phyloP scores from a whole-genome alignment of 2,329 filamentous ascomycete genomes.

The Monascus ruber region DNA sequence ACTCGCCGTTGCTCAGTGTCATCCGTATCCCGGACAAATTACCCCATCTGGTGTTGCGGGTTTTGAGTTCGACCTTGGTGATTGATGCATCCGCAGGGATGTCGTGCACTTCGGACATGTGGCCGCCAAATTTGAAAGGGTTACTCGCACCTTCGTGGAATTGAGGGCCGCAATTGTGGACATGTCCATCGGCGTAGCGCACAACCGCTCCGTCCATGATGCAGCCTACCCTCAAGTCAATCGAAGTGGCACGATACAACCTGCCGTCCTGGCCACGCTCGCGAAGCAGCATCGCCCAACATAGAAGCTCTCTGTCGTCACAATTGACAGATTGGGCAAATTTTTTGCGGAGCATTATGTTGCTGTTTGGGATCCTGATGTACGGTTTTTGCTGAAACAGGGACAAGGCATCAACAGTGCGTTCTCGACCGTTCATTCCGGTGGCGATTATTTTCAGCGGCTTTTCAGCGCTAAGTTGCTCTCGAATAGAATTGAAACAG shows the following conservation, averaged over 20 bases:
- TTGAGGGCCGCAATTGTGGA: conserved; percentile 32
- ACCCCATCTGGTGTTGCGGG: conserved; percentile 1
- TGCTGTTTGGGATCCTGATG: no score
- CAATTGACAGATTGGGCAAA: no score
- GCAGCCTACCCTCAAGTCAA: conserved; percentile 37
- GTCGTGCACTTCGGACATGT: conserved; percentile 16
- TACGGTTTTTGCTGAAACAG: no score
- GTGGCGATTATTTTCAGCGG: no score
- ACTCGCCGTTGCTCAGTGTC: conserved; percentile 14
- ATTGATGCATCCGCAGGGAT: conserved; percentile 19
- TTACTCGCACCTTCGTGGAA: background rate
- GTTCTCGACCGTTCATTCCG: no score
- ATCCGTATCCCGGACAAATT: conserved; percentile 7
- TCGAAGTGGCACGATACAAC: conserved; percentile 26
- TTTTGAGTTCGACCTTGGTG: conserved; percentile 17
- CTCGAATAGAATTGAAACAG: no score
- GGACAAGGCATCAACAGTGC: no score
- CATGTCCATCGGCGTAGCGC: conserved; percentile 34
- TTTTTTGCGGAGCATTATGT: no score
- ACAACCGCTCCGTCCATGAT: conserved; percentile 37
- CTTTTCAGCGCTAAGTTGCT: no score
- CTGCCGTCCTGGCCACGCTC: conserved; percentile 1
- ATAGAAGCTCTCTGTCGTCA: background rate
- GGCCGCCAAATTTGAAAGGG: conserved; percentile 5
- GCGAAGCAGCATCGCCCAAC: conserved; percentile 4